A percentile compares a stretch with the other conserved stretches of the same genome.
Conservation (phyloP, 2,329 filamentous ascomycete species). For the Tolypocladium sp. region DNA sequence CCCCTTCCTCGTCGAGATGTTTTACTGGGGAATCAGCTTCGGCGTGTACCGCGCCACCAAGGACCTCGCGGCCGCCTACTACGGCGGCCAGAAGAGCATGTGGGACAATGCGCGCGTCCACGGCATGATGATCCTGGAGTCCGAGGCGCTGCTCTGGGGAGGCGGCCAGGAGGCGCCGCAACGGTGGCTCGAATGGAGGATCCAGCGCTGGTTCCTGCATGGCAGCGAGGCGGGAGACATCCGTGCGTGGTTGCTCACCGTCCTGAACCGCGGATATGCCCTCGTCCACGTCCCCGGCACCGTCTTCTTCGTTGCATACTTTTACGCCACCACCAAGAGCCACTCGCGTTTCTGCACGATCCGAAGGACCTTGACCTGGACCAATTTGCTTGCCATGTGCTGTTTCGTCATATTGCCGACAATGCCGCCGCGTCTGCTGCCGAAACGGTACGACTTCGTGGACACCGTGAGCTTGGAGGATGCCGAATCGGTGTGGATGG, state of each 20-base stretch:
- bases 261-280: constrained; percentile 65
- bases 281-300: constrained; percentile 73
- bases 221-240: constrained; percentile 33
- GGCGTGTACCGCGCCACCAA: constrained; percentile 6
- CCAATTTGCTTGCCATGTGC: constrained; percentile 51
- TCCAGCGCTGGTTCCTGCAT: constrained; percentile 50
- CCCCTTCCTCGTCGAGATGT: constrained; percentile 65
- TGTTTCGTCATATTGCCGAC: constrained; percentile 56
- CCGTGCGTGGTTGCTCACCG: constrained; percentile 36
- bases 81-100: constrained; percentile 6
- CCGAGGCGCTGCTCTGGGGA: constrained; percentile 6
- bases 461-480: constrained; percentile 46
- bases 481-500: constrained; percentile 57
- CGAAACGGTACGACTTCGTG: constrained; percentile 52
- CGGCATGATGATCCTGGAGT: constrained; percentile 3
- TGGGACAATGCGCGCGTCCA: constrained; percentile 29
- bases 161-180: constrained; percentile 3
- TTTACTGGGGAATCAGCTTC: constrained; percentile 51
- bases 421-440: constrained; percentile 53
- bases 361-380: constrained; percentile 44
- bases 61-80: constrained; percentile 5
- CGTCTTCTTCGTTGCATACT: constrained; percentile 60
- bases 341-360: constrained; percentile 38
- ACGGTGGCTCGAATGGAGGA: constrained; percentile 12
- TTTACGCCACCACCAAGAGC: constrained; percentile 59